A percentile compares a stretch with the other conserved stretches of the same genome.
Evolutionary conservation across 345 rosid genomes (phyloP).

Genomic region (Populus deltoides): DNA sequence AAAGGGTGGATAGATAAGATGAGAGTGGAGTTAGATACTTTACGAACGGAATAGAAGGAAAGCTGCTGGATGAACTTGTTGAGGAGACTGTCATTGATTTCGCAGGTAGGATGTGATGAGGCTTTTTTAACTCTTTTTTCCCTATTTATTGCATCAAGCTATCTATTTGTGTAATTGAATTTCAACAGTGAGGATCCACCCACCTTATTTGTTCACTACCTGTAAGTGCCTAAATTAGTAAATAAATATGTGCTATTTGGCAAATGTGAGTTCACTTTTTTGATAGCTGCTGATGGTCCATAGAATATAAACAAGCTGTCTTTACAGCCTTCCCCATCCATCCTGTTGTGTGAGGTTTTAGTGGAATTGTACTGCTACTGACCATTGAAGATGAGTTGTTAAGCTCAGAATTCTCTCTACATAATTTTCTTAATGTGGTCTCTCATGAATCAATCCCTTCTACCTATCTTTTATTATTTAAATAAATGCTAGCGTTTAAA

Average conservation of each 20-base stretch:
- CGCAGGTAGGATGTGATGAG: constrained; percentile 26
- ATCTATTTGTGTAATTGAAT: constrained; percentile 24
- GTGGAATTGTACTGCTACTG: not conserved
- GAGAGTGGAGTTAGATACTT: constrained; percentile 49
- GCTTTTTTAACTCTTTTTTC: not conserved
- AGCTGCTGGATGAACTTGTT: constrained; percentile 70
- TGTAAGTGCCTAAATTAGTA: constrained; percentile 6
- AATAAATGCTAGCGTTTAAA: no score
- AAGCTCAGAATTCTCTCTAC: no score
- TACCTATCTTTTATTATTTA: no score
- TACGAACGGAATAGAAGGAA: constrained; percentile 59
- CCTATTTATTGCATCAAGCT: constrained; percentile 13
- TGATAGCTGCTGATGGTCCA: not conserved
- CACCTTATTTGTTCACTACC: constrained; percentile 22
- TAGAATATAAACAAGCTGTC: no score
- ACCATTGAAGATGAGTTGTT: not conserved
- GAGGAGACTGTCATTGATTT: constrained; percentile 63
- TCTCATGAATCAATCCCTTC: no score
- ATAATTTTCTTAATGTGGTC: no score
- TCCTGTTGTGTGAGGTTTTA: not conserved
- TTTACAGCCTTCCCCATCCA: no score
- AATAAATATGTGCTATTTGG: not conserved
- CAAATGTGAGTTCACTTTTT: not conserved
- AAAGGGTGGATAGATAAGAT: constrained; percentile 54
- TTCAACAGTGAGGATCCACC: constrained; percentile 17